Conservation (phyloP, 2,329 filamentous ascomycete genomes). For the Pseudopithomyces chartarum region DNA sequence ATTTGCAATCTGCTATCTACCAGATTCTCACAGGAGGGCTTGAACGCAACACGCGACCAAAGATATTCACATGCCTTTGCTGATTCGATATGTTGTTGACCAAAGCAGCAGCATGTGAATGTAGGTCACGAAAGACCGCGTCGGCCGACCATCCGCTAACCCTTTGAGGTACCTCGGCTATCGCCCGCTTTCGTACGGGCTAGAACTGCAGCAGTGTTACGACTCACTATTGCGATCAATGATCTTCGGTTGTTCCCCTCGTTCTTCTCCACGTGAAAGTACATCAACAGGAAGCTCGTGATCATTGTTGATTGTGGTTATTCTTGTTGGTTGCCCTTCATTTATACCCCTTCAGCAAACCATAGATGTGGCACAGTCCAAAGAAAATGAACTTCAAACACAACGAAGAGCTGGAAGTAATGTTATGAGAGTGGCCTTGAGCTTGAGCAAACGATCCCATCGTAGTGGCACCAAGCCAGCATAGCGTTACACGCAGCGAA, state of each 20-base stretch:
- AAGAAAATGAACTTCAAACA: conserved; percentile 9
- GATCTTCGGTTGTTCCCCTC: not conserved
- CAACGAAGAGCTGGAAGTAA: conserved; percentile 13
- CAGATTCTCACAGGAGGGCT: not conserved
- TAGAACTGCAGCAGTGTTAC: conserved; percentile 6
- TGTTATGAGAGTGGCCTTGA: not conserved
- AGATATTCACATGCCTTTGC: conserved; percentile 37
- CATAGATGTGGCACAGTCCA: conserved; percentile 30
- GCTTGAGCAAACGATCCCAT: not conserved
- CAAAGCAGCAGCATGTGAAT: conserved; percentile 33
- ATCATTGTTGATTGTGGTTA: not conserved
- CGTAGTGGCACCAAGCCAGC: conserved; percentile 20
- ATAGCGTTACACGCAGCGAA: conserved; percentile 68
- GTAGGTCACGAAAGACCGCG: not conserved
- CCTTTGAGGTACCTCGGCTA: conserved; percentile 6
- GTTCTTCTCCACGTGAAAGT: not conserved
- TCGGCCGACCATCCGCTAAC: conserved; percentile 1
- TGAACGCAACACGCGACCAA: conserved; percentile 24
- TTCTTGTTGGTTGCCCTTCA: conserved; percentile 9
- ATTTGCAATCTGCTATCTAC: not conserved
- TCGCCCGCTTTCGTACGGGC: not conserved
- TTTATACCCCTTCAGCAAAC: conserved; percentile 33
- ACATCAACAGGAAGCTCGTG: too few species aligned
- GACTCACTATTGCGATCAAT: conserved; percentile 9
- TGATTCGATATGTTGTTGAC: conserved; percentile 7